Percentiles rank a stretch among this genome's conserved stretches.
phyloP scores from a whole-genome alignment of 2,329 filamentous ascomycete species.

The Aureobasidium musti region DNA sequence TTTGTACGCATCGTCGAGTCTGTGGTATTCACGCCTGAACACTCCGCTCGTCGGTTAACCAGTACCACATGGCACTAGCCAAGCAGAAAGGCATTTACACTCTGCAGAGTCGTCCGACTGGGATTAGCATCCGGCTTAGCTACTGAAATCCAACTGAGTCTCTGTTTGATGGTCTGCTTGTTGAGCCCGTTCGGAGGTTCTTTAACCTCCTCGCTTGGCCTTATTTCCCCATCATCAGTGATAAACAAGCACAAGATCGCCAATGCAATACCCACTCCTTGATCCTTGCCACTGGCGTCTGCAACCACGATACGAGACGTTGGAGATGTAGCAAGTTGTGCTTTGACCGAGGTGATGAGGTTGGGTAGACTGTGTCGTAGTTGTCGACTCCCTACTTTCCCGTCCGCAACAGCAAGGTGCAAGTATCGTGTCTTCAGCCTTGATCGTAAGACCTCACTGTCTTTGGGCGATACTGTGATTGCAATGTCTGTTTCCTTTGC shows the following conservation, averaged over 20 bases:
- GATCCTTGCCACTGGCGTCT: conserved; percentile 69
- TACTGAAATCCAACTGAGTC: conserved; percentile 79
- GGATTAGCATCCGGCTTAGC: conserved; percentile 79
- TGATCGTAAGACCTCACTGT: conserved; percentile 31
- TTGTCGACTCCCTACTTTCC: conserved; percentile 79
- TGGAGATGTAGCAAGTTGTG: conserved; percentile 9
- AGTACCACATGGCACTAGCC: not conserved
- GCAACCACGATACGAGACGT: conserved; percentile 20
- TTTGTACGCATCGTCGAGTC: not conserved
- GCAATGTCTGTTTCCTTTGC: conserved; percentile 42
- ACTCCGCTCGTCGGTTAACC: not conserved
- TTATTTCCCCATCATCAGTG: conserved; percentile 59
- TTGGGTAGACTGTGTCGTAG: conserved; percentile 69
- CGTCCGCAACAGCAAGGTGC: conserved; percentile 66
- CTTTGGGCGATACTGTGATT: conserved; percentile 34
- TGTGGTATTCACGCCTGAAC: too few relatives aligned
- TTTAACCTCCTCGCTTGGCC: not conserved
- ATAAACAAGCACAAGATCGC: conserved; percentile 74
- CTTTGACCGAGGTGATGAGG: conserved; percentile 59
- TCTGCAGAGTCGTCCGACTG: conserved; percentile 80
- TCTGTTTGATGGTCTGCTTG: conserved; percentile 74
- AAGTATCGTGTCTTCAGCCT: conserved; percentile 51
- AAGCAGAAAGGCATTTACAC: conserved; percentile 87
- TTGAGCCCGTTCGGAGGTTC: not conserved
- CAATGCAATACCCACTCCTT: conserved; percentile 76